Evolutionary conservation across 805 yeast species (phyloP).

Genomic region (Saccharomycopsis olivae): DNA sequence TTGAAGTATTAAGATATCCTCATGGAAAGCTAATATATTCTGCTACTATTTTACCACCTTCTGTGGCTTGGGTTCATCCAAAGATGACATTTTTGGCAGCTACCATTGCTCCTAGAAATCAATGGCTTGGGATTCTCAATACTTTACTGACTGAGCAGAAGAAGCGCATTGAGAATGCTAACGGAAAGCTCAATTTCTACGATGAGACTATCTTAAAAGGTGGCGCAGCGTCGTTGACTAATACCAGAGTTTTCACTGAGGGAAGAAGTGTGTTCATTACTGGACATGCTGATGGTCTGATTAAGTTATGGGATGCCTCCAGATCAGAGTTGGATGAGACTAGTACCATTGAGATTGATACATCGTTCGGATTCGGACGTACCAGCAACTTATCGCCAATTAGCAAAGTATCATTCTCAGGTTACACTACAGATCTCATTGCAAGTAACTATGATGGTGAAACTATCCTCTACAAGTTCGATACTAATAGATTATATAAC

Average conservation of each 20-base stretch:
- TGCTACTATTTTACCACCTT: slow-evolving; percentile 66
- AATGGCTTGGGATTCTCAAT: slow-evolving; percentile 74
- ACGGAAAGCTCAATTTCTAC: slow-evolving; percentile 8
- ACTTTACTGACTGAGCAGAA: slow-evolving; percentile 26
- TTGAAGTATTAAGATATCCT: slow-evolving; percentile 52
- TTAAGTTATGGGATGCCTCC: slow-evolving; percentile 77
- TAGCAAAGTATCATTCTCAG: slow-evolving; percentile 57
- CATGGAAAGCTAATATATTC: slow-evolving; percentile 39
- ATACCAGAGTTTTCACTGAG: slow-evolving; percentile 35
- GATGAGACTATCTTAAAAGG: slow-evolving; percentile 53
- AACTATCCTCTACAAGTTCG: slow-evolving; percentile 65
- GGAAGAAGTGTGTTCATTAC: slow-evolving; percentile 56
- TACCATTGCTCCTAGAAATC: slow-evolving; percentile 45
- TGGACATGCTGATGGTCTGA: slow-evolving; percentile 79
- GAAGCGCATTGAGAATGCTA: neutral
- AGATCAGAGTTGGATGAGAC: slow-evolving; percentile 58
- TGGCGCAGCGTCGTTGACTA: slow-evolving; percentile 57
- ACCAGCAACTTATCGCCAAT: slow-evolving; percentile 35
- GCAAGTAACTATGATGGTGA: slow-evolving; percentile 62
- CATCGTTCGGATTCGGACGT: slow-evolving; percentile 38
- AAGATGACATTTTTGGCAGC: slow-evolving; percentile 48
- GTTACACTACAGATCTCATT: slow-evolving; percentile 65
- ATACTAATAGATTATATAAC: slow-evolving; percentile 36
- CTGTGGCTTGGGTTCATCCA: slow-evolving; percentile 71
- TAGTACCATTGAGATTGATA: slow-evolving; percentile 48